Evolutionary conservation across 306 rosid genomes (phyloP), one percentile per base, ranked within the genome.

Genomic region (Myrica gale): DNA sequence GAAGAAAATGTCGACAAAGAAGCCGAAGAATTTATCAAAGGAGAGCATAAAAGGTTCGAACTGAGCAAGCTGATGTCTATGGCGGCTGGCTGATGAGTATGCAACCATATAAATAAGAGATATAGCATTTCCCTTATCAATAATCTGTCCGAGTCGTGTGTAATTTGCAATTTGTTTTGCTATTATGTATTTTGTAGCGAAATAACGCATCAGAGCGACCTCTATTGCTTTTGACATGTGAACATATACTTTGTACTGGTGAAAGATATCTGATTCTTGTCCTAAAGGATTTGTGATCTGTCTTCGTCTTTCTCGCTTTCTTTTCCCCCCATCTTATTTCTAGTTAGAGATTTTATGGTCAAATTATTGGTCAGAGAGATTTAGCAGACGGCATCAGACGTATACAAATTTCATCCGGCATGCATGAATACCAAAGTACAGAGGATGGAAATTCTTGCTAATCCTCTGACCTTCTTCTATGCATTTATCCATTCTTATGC

Each of bases 1-100:
- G 5, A 1, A 12, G 39, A 57, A 57, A 9, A 57, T 57, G 42
- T 54, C 39, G 79, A 94, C 42, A 65, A 83, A 51, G 96, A 86
- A 74, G 97, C 96, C 17, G 96, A 72, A 0, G 87, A 83, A 2
- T 92, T 95, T 63, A 86, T 92, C 51, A 77, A 72, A 73, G n/a
- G 48, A 0, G 91, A 89, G 85, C 93, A 95, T 46, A 75, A 55
- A 62, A 87, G 84, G 69, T 89, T 88, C 54, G 72, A 68, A 9
- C 0, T 71, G 5, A 66, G 71, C 47, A 79, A 82, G 78, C 68
- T 75, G 77, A 71, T 44, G 78, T 72, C 88, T 9, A 62, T 26
- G 76, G 58, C 72, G 54, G 20, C 6, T 21, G 11, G 5, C 43
- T 5, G 46, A 21, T 20, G 37, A 32, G 37, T 32, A 32, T n/a